Evolutionary conservation across 768 basidiomycete species (phyloP), one percentile per base, ranked within the genome.

Genomic region (Gloeopeniophorella convolvens): DNA sequence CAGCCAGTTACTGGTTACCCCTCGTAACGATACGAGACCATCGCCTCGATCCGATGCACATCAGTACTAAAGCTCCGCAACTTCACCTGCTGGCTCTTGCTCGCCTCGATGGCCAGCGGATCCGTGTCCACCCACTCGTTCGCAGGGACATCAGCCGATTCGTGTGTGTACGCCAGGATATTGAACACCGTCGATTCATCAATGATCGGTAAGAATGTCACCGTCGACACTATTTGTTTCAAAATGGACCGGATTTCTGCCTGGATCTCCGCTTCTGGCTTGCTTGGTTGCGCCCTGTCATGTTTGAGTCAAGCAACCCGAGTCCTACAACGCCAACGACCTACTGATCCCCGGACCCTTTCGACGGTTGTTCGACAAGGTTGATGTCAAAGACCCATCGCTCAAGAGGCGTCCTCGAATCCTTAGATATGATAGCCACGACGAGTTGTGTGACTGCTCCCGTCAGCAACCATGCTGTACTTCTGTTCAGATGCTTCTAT

Each of bases 311-410:
- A 48, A 21, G 40, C 48, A 21, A 32, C 20, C 43, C 42, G 27
- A 30, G 18, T 24, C 32, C 37, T 40, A 30, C 45, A 27, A 45
- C 46, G 33, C 58, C 49, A 54, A 47, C 31, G 41, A 28, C 32
- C 26, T 62, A 85, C 82, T 72, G 66, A 61, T 75, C 72, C 39
- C 58, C 56, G 36, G 68, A 60, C 27, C 71, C 64, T 42, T 78
- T 76, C 1, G 74, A 60, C 9, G 80, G 70, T 20, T 77, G 79
- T 46, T 86, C 82, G 35, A 90, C 79, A 45, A 93, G 75, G 62
- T 90, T 84, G 66, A 99, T 77, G 67, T 98, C 94, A 65, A 99
- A 98, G 41, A 97, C 93, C 96, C 96, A 99, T 56, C 96, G 79
- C 68, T 99, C 96, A 39, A 97, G 78, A 8, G 94, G 86, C 45